Evolutionary conservation across 1,284 basidiomycete species (phyloP), one percentile per base, ranked within the genome.

Genomic region (Ustilago curta): DNA sequence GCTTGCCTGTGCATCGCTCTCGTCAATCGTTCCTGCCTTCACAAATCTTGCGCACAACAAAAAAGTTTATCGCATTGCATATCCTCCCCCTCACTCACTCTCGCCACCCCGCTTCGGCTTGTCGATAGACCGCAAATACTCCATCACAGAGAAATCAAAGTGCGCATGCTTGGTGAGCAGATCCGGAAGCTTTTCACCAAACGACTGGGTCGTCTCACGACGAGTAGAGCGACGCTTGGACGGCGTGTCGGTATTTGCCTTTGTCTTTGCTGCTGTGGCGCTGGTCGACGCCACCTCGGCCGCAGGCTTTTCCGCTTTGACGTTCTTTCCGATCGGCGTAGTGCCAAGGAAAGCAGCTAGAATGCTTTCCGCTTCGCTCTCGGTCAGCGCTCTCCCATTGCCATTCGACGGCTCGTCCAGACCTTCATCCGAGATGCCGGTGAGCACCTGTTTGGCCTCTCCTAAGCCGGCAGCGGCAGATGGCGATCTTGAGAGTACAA

Each of bases 161-260:
- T 14, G 62, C 3, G 62, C 62, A 12, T 45, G 47, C 29, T 50
- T 61, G 0, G 61, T 65, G 21, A 74, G 40, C 3, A 64, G 40
- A n/a, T 74, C 71, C 4, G 71, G 71, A 16, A 69, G 50, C 44
- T 69, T 74, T 31, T 74, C 71, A 29, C 71, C 71, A 19, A 74
- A 74, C 18, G 66, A 60, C 45, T 74, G 71, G 3, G 61, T 64
- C 2, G 65, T 58, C 8, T 63, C 55, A 1, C 62, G 51, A 3
- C 71, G 58, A 21, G 61, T 45, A 4, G 71, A 74, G 3, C 71
- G 58, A 18, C 65, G 54, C 44, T 64, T 70, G 23, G 57, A 59
- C 3, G 32, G 49, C 14, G 62, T 59, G 0, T 35, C n/a, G 4
- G 32, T 35, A 21, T 27, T 58, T 32, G 44, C 12, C 19, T 31